Percentiles rank a stretch among this genome's conserved stretches.
phyloP scores from a whole-genome alignment of 2,329 filamentous ascomycete species.

The Stachybotrys echinatus region DNA sequence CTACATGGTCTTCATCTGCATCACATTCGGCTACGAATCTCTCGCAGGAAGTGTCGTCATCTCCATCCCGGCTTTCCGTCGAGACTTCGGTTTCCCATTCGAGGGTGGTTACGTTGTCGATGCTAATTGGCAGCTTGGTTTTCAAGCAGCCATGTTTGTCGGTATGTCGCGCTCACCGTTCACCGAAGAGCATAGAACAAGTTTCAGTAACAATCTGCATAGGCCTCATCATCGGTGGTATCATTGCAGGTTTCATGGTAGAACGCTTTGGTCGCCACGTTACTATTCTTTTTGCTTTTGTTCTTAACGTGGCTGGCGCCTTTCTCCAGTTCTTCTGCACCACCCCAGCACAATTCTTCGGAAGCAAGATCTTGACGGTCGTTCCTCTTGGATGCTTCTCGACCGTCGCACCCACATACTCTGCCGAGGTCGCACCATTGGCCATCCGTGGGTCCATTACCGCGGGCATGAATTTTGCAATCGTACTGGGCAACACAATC shows the following conservation, averaged over 20 bases:
- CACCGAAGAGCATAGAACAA: too few species aligned
- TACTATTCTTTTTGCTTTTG: not conserved
- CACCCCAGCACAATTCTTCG: conserved; percentile 1
- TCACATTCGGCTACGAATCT: conserved; percentile 4
- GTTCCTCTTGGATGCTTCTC: conserved; percentile 11
- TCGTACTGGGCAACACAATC: conserved; percentile 14
- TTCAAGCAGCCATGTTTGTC: not conserved
- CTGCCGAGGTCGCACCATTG: conserved; percentile 16
- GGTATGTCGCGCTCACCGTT: too few species aligned
- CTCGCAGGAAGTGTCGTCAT: conserved; percentile 3
- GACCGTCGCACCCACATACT: conserved; percentile 14
- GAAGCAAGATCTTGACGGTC: conserved; percentile 3
- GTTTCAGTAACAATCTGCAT: too few species aligned
- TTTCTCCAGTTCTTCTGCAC: conserved; percentile 5
- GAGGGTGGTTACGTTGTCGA: conserved; percentile 4
- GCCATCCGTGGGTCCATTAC: conserved; percentile 15
- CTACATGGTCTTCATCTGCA: conserved; percentile 7
- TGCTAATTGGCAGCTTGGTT: conserved; percentile 6
- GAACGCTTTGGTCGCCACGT: conserved; percentile 2
- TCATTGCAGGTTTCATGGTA: conserved; percentile 1
- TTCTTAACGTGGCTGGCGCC: conserved; percentile 1
- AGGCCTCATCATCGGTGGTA: conserved; percentile 2
- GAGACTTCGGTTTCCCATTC: conserved; percentile 4
- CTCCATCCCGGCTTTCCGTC: conserved; percentile 4
- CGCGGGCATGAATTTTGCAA: conserved; percentile 17